A percentile compares a stretch with the other conserved stretches of the same genome.
Conservation (phyloP, 805 yeast genomes). For the Maudiozyma serrabonitensis region DNA sequence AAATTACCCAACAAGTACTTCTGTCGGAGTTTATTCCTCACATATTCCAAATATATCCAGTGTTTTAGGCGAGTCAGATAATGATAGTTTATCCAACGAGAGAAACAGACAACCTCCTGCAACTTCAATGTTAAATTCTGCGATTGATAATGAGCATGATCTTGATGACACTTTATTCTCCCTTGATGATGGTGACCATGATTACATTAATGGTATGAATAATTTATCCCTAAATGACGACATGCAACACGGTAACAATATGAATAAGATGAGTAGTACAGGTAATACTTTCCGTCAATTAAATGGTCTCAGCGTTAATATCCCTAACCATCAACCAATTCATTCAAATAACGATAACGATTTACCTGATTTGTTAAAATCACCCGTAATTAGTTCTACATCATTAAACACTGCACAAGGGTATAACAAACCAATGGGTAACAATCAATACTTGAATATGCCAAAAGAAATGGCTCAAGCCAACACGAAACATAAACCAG, state of each 20-base stretch:
- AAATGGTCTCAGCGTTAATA: neutral
- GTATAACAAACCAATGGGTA: neutral
- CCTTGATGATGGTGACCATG: constrained; percentile 28
- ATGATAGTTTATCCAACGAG: neutral
- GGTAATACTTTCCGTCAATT: neutral
- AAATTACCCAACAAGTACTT: constrained; percentile 4
- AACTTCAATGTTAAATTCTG: neutral
- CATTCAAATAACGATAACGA: constrained; percentile 4
- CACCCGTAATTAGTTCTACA: constrained; percentile 13
- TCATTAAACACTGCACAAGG: neutral
- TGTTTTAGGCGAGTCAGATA: constrained; percentile 26
- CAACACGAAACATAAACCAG: constrained; percentile 11
- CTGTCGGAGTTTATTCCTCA: constrained; percentile 7
- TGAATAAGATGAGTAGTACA: neutral
- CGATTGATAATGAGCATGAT: constrained; percentile 14
- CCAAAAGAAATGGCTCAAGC: neutral
- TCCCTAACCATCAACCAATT: neutral
- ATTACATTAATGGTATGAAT: constrained; percentile 21
- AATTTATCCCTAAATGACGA: constrained; percentile 13
- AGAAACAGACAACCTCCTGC: neutral
- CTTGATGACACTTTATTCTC: constrained; percentile 28
- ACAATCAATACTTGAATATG: neutral
- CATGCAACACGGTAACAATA: constrained; percentile 2
- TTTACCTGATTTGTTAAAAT: constrained; percentile 26
- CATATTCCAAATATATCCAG: constrained; percentile 19